Evolutionary conservation across 2,329 filamentous ascomycete genomes (phyloP), one percentile per base, ranked within the genome.

Genomic region (Lecanicillium sp.): DNA sequence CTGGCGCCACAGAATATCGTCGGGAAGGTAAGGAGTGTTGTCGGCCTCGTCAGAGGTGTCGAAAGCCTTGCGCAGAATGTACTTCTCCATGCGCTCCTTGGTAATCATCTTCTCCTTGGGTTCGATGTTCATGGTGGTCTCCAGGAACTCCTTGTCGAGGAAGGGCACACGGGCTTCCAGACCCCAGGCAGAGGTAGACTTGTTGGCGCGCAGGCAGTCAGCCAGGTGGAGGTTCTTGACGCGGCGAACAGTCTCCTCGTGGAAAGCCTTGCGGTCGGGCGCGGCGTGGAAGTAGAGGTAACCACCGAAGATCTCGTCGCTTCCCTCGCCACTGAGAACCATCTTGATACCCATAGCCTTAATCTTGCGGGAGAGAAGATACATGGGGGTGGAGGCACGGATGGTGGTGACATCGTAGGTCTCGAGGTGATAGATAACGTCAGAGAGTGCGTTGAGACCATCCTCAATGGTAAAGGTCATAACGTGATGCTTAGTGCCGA

Each of bases 311-410:
- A 96, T 96, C 69, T 98, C 92, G 62, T 98, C 92, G 56, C 85
- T 92, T 36, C 92, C 92, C 68, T 98, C 92, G 45, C 92, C 92
- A 55, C 85, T 94, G 46, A 98, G 76, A 41, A 98, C 92, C 92
- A 98, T 98, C 79, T 98, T 98, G 58, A 98, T 86, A 47, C 92
- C 92, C 81, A 96, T 90, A 27, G 89, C 92, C 75, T 98, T 98
- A 74, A 98, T 98, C 74, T 98, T 98, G 61, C 94, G 82, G 45
- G 87, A 92, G 34, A 98, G 77, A 47, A 98, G 72, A 69, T 96
- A 98, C 92, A 98, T 98, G 49, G 92, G 92, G 10, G 92, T 98
- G 10, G 90, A 97, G 40, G 92, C 92, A 58, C 92, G 88, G 59
- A 98, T 97, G 3, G 92, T 98, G 38, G 92, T 98, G 18, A 98